Conservation (phyloP, 306 rosid species). For the Prunus padus region DNA sequence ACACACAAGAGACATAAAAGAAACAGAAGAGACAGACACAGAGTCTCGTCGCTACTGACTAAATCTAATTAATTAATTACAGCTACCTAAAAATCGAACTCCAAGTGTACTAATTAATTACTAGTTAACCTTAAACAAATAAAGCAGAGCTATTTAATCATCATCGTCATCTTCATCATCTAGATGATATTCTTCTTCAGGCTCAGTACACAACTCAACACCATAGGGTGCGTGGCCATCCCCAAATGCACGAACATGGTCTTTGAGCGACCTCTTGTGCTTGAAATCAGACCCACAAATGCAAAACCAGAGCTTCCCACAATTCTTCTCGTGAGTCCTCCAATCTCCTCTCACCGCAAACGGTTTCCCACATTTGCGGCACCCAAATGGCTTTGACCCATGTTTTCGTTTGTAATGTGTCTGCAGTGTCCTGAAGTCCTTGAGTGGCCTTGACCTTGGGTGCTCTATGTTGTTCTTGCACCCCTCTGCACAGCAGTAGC, state of each 20-base stretch:
- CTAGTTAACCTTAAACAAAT: background rate
- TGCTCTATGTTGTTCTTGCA: slow-evolving; percentile 83
- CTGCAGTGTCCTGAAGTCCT: slow-evolving; percentile 88
- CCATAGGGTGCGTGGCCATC: slow-evolving; percentile 76
- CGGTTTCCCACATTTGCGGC: slow-evolving; percentile 79
- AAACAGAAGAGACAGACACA: background rate
- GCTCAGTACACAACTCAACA: slow-evolving; percentile 44
- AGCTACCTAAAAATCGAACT: background rate
- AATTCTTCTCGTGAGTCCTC: slow-evolving; percentile 96
- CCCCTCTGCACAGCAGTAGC: slow-evolving; percentile 94
- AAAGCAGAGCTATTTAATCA: background rate
- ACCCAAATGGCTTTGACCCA: slow-evolving; percentile 81
- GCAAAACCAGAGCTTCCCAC: slow-evolving; percentile 95
- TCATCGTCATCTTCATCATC: slow-evolving; percentile 2
- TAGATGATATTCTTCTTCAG: slow-evolving; percentile 33
- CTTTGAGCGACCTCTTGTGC: slow-evolving; percentile 90
- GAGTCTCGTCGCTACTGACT: background rate
- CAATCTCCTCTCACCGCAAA: slow-evolving; percentile 93
- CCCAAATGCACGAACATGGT: slow-evolving; percentile 84
- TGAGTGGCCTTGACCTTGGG: slow-evolving; percentile 81
- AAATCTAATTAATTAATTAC: background rate
- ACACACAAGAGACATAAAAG: slow-evolving; percentile 10
- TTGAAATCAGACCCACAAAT: slow-evolving; percentile 94
- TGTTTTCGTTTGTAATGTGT: slow-evolving; percentile 95
- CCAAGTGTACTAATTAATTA: background rate